Evolutionary conservation across 768 basidiomycete genomes (phyloP), one percentile per base, ranked within the genome.

Genomic region (Mycena haematopus): DNA sequence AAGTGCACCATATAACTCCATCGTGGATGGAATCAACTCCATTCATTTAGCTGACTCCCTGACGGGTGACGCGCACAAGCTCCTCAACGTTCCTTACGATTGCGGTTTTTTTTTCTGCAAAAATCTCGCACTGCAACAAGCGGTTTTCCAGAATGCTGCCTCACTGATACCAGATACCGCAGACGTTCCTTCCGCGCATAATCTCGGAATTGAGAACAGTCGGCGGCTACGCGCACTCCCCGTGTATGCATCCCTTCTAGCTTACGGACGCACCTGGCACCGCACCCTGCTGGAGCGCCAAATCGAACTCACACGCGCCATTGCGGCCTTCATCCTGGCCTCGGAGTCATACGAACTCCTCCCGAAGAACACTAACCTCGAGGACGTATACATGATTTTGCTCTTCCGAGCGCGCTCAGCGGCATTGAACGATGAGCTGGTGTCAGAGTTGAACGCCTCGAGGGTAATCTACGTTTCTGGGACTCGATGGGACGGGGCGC

Each of bases 161-260:
- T 22, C 33, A 4, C 24, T 35, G 21, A 36, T 60, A 3, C 45
- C 53, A 21, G 65, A 63, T 21, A 24, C 21, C 4, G 49, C 38
- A 2, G 58, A 51, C 1, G 57, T 67, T 2, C 65, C 65, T 1
- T 67, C 65, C n/a, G 62, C 65, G 15, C 65, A 67, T 21, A 67
- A 67, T 50, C 61, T 67, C 21, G 62, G 58, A 22, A 54, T 67
- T 22, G 65, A 67, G 31, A 63, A 63, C 58, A 67, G 65, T 36
- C 61, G 62, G 9, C 58, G 65, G 1, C 58, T 67, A 21, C 65
- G 65, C 13, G 65, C 55, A 6, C 62, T 67, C 9, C 61, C 65
- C 13, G 55, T 67, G 0, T 67, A 67, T 51, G 61, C 65, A 19
- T 63, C 65, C 3, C 62, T 67, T 9, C 46, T 67, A 7, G 58